Conservation (phyloP, 1,284 basidiomycete species). For the Apiotrichum siamense region DNA sequence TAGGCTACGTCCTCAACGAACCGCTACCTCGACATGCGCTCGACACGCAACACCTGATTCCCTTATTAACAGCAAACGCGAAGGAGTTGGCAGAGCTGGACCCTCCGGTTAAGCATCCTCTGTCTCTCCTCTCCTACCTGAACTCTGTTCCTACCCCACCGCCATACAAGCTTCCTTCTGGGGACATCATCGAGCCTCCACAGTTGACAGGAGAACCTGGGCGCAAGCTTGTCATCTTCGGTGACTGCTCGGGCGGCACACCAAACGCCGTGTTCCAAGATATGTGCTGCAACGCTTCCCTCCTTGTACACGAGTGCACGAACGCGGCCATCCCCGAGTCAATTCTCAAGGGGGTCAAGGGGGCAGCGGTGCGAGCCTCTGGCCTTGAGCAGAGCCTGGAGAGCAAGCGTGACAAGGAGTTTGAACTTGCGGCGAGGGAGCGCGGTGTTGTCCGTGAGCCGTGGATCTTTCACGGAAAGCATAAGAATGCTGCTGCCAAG, state of each 20-base stretch:
- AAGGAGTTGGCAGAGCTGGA: slow-evolving; percentile 53
- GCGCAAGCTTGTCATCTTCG: slow-evolving; percentile 51
- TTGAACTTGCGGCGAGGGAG: slow-evolving; percentile 19
- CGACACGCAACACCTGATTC: slow-evolving; percentile 38
- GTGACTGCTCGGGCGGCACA: slow-evolving; percentile 43
- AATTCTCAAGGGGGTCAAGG: slow-evolving; percentile 41
- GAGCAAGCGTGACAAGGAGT: slow-evolving; percentile 27
- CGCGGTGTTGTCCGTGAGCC: slow-evolving; percentile 12
- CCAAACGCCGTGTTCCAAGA: slow-evolving; percentile 31
- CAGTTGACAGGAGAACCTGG: slow-evolving; percentile 29
- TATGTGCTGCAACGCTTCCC: slow-evolving; percentile 35
- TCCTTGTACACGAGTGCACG: slow-evolving; percentile 68
- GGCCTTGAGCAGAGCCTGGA: slow-evolving; percentile 42
- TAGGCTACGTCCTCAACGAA: slow-evolving; percentile 76
- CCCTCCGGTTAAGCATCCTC: slow-evolving; percentile 59
- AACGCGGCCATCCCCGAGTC: slow-evolving; percentile 64
- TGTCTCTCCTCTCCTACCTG: slow-evolving; percentile 62
- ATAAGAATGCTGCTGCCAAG: slow-evolving; percentile 34
- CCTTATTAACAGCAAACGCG: slow-evolving; percentile 48
- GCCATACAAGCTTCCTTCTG: slow-evolving; percentile 66
- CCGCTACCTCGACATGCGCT: slow-evolving; percentile 46
- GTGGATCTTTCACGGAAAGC: slow-evolving; percentile 13
- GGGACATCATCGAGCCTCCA: slow-evolving; percentile 69
- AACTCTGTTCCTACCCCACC: slow-evolving; percentile 54
- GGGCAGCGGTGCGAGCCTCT: slow-evolving; percentile 27